A percentile compares a stretch with the other conserved stretches of the same genome.
Evolutionary conservation across 495 filamentous ascomycete species (phyloP).

Genomic region (Penicillium diatomitis): DNA sequence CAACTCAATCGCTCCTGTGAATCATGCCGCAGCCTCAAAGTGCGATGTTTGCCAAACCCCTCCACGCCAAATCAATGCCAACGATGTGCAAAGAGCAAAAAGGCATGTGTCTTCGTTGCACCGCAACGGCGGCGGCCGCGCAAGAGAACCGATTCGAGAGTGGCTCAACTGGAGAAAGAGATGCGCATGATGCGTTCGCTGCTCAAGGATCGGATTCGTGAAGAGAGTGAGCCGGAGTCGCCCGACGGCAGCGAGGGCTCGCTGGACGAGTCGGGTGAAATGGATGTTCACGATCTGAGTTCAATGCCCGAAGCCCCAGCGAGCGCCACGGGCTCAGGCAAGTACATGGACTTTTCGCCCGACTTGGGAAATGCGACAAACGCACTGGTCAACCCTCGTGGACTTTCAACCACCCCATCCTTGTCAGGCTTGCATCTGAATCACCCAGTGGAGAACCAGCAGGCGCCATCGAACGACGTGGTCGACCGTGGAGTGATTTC

Average conservation of each 20-base stretch:
- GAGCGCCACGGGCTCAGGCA: constrained; percentile 13
- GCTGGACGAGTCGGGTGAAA: constrained; percentile 16
- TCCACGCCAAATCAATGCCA: constrained; percentile 55
- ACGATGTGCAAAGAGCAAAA: constrained; percentile 68
- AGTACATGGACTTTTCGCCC: constrained; percentile 22
- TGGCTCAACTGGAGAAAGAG: constrained; percentile 83
- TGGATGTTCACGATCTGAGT: constrained; percentile 9
- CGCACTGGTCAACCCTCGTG: constrained; percentile 8
- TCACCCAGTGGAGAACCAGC: constrained; percentile 9
- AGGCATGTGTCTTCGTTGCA: constrained; percentile 67
- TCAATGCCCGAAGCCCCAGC: constrained; percentile 16
- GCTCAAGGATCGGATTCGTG: constrained; percentile 28
- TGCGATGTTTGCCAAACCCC: constrained; percentile 67
- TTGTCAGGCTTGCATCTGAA: constrained; percentile 12
- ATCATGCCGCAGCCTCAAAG: constrained; percentile 75
- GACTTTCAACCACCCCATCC: constrained; percentile 8
- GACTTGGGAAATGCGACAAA: constrained; percentile 14
- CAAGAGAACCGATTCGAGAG: constrained; percentile 77
- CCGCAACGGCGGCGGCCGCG: constrained; percentile 68
- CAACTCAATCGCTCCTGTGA: constrained; percentile 67
- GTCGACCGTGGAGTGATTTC: constrained; percentile 41
- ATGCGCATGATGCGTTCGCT: constrained; percentile 55
- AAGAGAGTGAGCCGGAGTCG: constrained; percentile 27
- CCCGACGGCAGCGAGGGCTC: constrained; percentile 19
- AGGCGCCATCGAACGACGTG: constrained; percentile 21